Percentiles rank a stretch among this genome's conserved stretches.
Conservation (phyloP, 108 stramenopile genomes). For the Pseudonitzschia delicatissima region DNA sequence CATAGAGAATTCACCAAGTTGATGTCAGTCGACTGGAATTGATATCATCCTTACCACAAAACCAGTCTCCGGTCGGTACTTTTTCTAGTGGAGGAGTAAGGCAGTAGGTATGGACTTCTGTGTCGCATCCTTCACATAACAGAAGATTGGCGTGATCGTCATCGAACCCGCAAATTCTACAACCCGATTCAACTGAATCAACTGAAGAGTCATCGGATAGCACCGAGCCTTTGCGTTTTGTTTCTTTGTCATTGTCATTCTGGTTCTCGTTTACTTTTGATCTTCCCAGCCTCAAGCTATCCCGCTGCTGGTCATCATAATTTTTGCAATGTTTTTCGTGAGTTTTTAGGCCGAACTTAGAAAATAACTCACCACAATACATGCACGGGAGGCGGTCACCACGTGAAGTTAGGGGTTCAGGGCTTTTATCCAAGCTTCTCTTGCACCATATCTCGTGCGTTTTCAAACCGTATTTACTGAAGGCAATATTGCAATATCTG, state of each 20-base stretch:
- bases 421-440: neutral
- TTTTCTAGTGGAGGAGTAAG: conserved; percentile 49
- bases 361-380: neutral
- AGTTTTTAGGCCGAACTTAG: neutral
- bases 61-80: conserved; percentile 68
- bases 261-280: too few relatives aligned
- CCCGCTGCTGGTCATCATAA: neutral
- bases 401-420: neutral
- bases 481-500: neutral
- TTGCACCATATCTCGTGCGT: neutral
- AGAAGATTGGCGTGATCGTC: conserved; percentile 66
- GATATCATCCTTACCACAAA: conserved; percentile 55
- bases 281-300: neutral
- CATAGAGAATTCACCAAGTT: too few relatives aligned
- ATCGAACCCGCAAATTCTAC: conserved; percentile 53
- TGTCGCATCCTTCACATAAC: conserved; percentile 70
- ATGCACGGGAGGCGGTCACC: neutral
- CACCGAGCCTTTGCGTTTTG: neutral
- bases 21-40: neutral
- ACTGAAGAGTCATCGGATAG: conserved; percentile 4
- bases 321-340: neutral
- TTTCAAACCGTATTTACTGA: neutral
- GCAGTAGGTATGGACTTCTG: conserved; percentile 73
- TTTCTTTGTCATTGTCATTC: too few relatives aligned
- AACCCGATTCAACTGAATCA: conserved; percentile 28